phyloP scores from a whole-genome alignment of 129 eudicot species.

The Tanacetum coccineum region DNA sequence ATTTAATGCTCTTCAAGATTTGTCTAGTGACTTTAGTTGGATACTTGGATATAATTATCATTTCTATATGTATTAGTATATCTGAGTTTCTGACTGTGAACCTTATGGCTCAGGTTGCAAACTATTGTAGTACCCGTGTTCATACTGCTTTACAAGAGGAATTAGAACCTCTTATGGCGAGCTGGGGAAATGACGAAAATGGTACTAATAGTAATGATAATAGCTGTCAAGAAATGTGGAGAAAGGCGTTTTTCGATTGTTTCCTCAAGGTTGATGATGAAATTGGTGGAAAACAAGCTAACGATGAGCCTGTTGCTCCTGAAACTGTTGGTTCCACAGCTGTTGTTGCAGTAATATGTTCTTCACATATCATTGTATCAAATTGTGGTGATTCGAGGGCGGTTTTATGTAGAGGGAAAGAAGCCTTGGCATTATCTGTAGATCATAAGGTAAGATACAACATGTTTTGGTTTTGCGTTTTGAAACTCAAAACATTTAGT shows the following conservation, averaged over 20 bases:
- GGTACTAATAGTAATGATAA: slow-evolving; percentile 24
- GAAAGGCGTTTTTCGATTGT: slow-evolving; percentile 39
- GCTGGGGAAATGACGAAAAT: slow-evolving; percentile 25
- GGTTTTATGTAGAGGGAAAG: slow-evolving; percentile 60
- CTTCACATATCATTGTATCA: slow-evolving; percentile 54
- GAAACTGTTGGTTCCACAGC: slow-evolving; percentile 70
- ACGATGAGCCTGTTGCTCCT: slow-evolving; percentile 45
- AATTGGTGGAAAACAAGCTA: slow-evolving; percentile 39
- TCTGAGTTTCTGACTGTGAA: not conserved
- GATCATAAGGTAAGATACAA: slow-evolving; percentile 55
- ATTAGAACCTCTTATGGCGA: slow-evolving; percentile 39
- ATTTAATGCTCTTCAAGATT: not conserved
- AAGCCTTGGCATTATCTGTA: slow-evolving; percentile 54
- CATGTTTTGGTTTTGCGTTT: too few relatives aligned
- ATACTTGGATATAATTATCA: not conserved
- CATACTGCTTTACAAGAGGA: slow-evolving; percentile 56
- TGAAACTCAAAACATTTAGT: too few relatives aligned
- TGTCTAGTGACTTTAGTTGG: slow-evolving; percentile 5
- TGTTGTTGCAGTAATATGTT: slow-evolving; percentile 53
- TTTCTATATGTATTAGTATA: slow-evolving; percentile 6
- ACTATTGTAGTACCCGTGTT: slow-evolving; percentile 52
- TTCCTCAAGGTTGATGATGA: slow-evolving; percentile 60
- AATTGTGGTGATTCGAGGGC: slow-evolving; percentile 69
- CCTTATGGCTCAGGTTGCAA: slow-evolving; percentile 47
- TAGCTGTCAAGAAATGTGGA: slow-evolving; percentile 51